A percentile compares a stretch with the other conserved stretches of the same genome.
Conservation (phyloP, 768 basidiomycete genomes). For the Lanmaoa rubissima region DNA sequence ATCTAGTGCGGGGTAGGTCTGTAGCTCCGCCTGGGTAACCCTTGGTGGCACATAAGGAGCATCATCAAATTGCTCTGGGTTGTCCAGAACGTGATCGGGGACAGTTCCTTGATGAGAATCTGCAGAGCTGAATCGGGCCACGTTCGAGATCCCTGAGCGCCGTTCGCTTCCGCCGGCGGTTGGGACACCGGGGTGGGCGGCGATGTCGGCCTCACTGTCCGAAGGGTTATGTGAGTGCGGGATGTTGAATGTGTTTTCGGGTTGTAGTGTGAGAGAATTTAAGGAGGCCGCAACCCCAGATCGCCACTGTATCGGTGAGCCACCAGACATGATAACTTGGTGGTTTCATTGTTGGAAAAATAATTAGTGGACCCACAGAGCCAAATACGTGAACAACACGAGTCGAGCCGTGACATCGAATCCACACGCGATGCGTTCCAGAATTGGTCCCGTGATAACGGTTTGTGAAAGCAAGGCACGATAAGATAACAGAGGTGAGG, state of each 20-base stretch:
- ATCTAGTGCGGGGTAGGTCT: constrained; percentile 12
- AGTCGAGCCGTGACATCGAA: background rate
- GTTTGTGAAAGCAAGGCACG: background rate
- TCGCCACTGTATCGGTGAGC: constrained; percentile 15
- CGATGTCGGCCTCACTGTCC: constrained; percentile 21
- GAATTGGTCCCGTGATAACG: constrained; percentile 7
- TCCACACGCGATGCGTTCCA: constrained; percentile 15
- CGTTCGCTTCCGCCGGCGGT: constrained; percentile 14
- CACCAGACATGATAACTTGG: constrained; percentile 27
- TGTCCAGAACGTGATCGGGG: constrained; percentile 9
- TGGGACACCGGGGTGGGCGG: constrained; percentile 13
- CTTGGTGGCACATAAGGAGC: constrained; percentile 32
- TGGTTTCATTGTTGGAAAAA: constrained; percentile 29
- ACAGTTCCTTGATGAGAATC: constrained; percentile 14
- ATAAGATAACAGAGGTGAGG: constrained; percentile 25
- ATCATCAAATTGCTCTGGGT: constrained; percentile 26
- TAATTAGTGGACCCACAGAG: constrained; percentile 32
- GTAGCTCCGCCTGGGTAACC: constrained; percentile 17
- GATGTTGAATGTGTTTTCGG: constrained; percentile 8
- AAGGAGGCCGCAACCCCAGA: constrained; percentile 7
- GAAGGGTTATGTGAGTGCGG: constrained; percentile 13
- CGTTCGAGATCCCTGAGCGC: constrained; percentile 8
- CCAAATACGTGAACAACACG: constrained; percentile 33
- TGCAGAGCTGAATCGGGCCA: constrained; percentile 9
- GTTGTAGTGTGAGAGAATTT: constrained; percentile 15